These are phyloP conservation scores for Flaveria bidentis DNA, from an alignment of 129 eudicot genomes.

Conservation along the genomic window DNA sequence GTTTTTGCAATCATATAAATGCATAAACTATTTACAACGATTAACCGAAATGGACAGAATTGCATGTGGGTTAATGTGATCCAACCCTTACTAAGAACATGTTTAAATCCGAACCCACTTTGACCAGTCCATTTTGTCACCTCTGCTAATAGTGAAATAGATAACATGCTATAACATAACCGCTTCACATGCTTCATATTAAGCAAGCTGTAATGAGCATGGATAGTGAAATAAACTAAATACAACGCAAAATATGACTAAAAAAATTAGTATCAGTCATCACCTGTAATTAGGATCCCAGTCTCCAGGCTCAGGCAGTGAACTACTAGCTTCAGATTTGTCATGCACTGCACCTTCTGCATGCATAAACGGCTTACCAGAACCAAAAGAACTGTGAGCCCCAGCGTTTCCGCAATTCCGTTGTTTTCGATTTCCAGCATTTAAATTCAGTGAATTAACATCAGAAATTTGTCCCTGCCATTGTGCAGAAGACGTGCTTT, in stretches of 20 bases:
- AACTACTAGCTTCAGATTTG: conserved; percentile 55
- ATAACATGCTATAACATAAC: not conserved
- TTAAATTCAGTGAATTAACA: conserved; percentile 39
- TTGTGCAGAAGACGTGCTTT: conserved; percentile 47
- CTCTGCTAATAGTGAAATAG: conserved; percentile 14
- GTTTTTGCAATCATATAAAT: not conserved
- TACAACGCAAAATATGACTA: not conserved
- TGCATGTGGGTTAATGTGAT: not conserved
- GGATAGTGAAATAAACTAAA: not conserved
- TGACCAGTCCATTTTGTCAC: not conserved
- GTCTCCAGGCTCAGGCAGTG: conserved; percentile 86
- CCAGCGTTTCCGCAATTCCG: conserved; percentile 38
- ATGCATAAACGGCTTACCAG: conserved; percentile 41
- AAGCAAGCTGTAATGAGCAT: not conserved
- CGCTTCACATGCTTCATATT: no score
- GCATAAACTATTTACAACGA: not conserved
- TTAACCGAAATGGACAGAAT: no score
- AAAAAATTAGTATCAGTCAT: not conserved
- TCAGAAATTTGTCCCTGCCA: conserved; percentile 62
- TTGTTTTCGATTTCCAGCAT: conserved; percentile 46
- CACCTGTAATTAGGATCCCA: conserved; percentile 99
- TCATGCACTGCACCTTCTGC: conserved; percentile 48
- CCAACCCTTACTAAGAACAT: not conserved
- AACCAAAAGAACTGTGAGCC: conserved; percentile 43
- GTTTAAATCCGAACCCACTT: not conserved